Percentiles rank a stretch among this genome's conserved stretches.
These are phyloP conservation scores for Agapanthus africanus DNA, from an alignment of 106 monocot genomes.

Conservation along the genomic window DNA sequence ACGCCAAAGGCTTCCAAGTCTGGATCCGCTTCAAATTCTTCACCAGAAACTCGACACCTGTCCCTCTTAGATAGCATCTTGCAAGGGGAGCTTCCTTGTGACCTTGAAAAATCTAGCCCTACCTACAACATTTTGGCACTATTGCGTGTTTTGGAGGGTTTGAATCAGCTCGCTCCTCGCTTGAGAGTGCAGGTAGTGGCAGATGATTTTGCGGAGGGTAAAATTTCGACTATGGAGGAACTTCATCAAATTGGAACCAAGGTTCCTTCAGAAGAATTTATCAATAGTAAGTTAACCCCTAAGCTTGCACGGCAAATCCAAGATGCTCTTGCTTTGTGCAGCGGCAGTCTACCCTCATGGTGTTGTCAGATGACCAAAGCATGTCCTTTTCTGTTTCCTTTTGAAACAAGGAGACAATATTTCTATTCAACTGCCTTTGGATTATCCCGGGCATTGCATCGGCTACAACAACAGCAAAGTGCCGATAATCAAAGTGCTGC, in stretches of 20 bases:
- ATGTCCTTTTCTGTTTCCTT: conserved; percentile 95
- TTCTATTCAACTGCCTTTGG: conserved; percentile 98
- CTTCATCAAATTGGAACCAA: conserved; percentile 42
- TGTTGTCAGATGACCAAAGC: conserved; percentile 94
- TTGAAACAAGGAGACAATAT: conserved; percentile 91
- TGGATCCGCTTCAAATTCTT: conserved; percentile 36
- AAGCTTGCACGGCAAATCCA: conserved; percentile 92
- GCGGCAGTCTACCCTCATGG: conserved; percentile 97
- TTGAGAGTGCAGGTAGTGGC: conserved; percentile 58
- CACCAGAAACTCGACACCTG: conserved; percentile 30
- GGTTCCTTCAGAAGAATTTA: conserved; percentile 68
- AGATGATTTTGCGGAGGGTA: conserved; percentile 87
- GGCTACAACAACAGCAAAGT: conserved; percentile 84
- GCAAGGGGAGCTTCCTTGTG: conserved; percentile 90
- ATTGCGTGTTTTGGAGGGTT: conserved; percentile 70
- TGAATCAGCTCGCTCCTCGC: conserved; percentile 92
- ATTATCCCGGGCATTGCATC: conserved; percentile 86
- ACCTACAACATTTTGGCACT: conserved; percentile 89
- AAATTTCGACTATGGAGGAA: conserved; percentile 37
- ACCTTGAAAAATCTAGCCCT: conserved; percentile 77
- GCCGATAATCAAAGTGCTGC: conserved; percentile 55
- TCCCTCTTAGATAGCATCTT: conserved; percentile 95
- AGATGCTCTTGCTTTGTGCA: conserved; percentile 93
- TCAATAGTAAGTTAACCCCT: conserved; percentile 86
- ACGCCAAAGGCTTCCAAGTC: conserved; percentile 36